Evolutionary conservation across 2,329 filamentous ascomycete genomes (phyloP), one percentile per base, ranked within the genome.

Genomic region (Paraphaeosphaeria sporulosa): DNA sequence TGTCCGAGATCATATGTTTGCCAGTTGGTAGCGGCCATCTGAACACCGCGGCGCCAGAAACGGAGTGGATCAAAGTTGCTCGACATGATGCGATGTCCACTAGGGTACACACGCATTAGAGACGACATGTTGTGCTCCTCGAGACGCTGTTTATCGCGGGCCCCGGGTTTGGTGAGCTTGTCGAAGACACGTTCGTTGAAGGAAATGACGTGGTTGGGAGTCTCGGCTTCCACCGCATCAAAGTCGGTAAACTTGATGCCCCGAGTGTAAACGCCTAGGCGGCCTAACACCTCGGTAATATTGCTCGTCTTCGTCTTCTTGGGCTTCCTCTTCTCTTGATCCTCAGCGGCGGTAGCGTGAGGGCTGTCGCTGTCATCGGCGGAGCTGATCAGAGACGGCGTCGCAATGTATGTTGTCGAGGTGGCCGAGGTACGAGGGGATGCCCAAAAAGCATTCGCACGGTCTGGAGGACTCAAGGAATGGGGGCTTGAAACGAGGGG

Each of bases 21-120:
- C 94, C 95, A 98, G 79, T 99, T 99, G 64, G 98, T 84, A 0
- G 95, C 95, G 15, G 91, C 93, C 94, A 99, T 98, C 79, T 99
- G 95, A 19, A 97, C 95, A 34, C 95, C 95, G 46, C 93, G 89
- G 54, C 94, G 89, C 95, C 95, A 99, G 75, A 95, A 96, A 63
- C 90, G 89, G 64, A 97, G 86, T 0, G 95, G 95, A 71, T 97
- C 93, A 72, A 97, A 98, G 79, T 99, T 99, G 69, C 90, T 92
- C 0, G 95, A 98, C 36, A 87, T 88, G 58, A 98, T 84, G 30
- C 95, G 90, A 68, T 88, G 89, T 40, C 87, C 89, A 57, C 92
- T 91, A 7, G 95, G 95, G 74, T 99, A 99, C 10, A 98, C 93
- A 46, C 95, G 90, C 87, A 97, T 97, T 32, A 77, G 66, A 75